Conservation (phyloP, 2,329 filamentous ascomycete genomes). For the Chaetomiaceae sp. region DNA sequence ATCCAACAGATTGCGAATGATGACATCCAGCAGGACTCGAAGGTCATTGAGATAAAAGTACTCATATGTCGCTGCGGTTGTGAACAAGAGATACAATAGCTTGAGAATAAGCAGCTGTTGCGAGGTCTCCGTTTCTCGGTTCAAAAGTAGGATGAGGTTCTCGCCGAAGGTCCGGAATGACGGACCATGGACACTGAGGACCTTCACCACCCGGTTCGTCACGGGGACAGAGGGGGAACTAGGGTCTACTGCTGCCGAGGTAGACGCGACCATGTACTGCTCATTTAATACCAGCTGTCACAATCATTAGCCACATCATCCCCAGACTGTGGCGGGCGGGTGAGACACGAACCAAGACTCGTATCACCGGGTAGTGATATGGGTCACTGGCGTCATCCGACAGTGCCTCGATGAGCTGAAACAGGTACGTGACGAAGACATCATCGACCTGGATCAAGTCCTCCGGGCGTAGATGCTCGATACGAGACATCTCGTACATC, state of each 20-base stretch:
- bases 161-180: constrained; percentile 92
- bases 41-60: constrained; percentile 99
- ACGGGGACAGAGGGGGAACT: constrained; percentile 47
- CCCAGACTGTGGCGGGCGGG: not conserved
- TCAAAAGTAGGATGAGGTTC: constrained; percentile 91
- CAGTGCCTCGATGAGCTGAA: constrained; percentile 80
- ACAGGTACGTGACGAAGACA: constrained; percentile 75
- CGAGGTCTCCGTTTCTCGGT: constrained; percentile 90
- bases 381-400: constrained; percentile 86
- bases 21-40: constrained; percentile 88
- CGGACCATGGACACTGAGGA: constrained; percentile 74
- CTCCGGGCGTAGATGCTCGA: constrained; percentile 72
- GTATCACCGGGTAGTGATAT: constrained; percentile 92
- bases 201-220: constrained; percentile 92
- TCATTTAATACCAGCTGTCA: constrained; percentile 86
- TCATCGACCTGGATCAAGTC: constrained; percentile 77
- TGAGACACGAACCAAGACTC: constrained; percentile 67
- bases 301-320: constrained; percentile 7
- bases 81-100: constrained; percentile 90
- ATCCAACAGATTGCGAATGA: constrained; percentile 94
- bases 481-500: constrained; percentile 93
- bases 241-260: constrained; percentile 43
- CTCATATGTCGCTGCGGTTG: constrained; percentile 84
- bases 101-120: constrained; percentile 96
- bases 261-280: constrained; percentile 86